Base-by-base conservation (phyloP, 768 basidiomycete genomes). In the Tubosaeta brunneosetosa region DNA sequence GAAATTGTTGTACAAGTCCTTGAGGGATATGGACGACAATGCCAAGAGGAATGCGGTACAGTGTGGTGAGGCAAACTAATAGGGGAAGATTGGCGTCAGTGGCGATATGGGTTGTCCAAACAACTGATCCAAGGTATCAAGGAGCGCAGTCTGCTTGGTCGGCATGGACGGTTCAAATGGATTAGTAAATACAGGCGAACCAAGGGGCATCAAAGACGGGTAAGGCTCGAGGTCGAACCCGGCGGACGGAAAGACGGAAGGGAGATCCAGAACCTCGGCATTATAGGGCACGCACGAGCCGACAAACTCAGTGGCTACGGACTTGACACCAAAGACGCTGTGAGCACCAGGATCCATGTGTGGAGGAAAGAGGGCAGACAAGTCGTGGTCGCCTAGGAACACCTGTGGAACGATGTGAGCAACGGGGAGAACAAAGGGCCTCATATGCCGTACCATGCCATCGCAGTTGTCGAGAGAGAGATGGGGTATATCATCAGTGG, bases 401-500 rank as follows among this genome's bases (percentile, higher is more conserved):
- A 12, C 54, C 65, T 66, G 14, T 22, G n/a, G 10, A 7, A 8
- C 9, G 47, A 36, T 27, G 47, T 69, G 31, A 67, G 43, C 14
- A 37, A 22, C 27, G 32, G 33, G 9, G 2, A 29, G 29, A 22
- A 29, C 29, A 29, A 29, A 29, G 1, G 9, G 9, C 2, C 4
- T 29, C 29, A 4, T 4, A 5, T 31, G 4, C 53, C 68, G 51
- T 53, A 71, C 69, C 55, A 44, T 10, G 45, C 49, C 40, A 43
- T 33, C n/a, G 36, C 26, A 45, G 14, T 36, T 29, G 50, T 69
- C 64, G 14, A 74, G 66, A 37, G 65, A 61, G 34, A 74, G 60
- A 48, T 59, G 47, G 6, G 73, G 73, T 41, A 75, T 76, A 2
- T 72, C 66, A 6, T 62, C 55, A 14, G 66, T 76, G 8, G 67